These are phyloP conservation scores for Thermoascus crustaceus DNA, from an alignment of 2,329 filamentous ascomycete genomes.

Conservation along the genomic window DNA sequence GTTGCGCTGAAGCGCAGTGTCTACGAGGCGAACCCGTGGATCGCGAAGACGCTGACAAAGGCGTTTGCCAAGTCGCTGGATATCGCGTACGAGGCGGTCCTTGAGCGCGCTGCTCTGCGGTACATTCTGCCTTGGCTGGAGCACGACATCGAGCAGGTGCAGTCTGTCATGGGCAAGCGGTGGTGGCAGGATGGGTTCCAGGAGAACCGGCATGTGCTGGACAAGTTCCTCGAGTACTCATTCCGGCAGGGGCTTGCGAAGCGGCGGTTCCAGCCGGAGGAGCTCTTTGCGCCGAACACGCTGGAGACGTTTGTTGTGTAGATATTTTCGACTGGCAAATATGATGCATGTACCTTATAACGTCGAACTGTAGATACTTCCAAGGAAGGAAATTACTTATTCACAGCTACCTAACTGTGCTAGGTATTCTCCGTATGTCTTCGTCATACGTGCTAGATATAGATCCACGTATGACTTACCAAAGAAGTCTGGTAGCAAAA, in stretches of 20 bases:
- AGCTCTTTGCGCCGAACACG: no score
- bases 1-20: conserved; percentile 11
- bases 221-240: conserved; percentile 12
- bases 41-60: conserved; percentile 14
- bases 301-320: no score
- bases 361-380: no score
- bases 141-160: conserved; percentile 13
- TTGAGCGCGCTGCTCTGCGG: conserved; percentile 9
- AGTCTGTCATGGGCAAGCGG: conserved; percentile 6
- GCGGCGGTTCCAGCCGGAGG: conserved; percentile 8
- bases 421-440: no score
- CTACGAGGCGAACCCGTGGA: conserved; percentile 14
- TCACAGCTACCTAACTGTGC: no score
- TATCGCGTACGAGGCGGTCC: conserved; percentile 12
- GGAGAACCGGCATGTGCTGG: conserved; percentile 13
- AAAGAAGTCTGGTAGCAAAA: no score
- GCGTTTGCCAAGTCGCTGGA: conserved; percentile 11
- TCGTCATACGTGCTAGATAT: no score
- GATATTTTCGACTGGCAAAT: no score
- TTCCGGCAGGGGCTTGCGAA: conserved; percentile 11
- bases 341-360: no score
- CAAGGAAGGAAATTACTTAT: no score
- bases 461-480: no score
- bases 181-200: conserved; percentile 15
- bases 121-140: conserved; percentile 17